Evolutionary conservation across 306 rosid genomes (phyloP), one percentile per base, ranked within the genome.

Genomic region (Betula pendula): DNA sequence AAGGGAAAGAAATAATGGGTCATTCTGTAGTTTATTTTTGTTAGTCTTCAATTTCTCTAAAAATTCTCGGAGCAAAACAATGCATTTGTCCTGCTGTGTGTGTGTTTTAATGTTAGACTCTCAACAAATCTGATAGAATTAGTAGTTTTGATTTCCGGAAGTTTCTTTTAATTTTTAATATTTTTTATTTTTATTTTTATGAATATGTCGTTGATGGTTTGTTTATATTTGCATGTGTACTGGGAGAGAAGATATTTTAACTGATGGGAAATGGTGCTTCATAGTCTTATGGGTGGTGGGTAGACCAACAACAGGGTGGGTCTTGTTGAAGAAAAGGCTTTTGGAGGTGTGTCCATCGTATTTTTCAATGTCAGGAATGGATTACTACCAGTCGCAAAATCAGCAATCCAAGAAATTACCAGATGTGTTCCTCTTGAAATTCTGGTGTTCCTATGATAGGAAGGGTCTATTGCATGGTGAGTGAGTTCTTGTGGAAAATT

Each of bases 231-330:
- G 42, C 40, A 53, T 2, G 1, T 47, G 12, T 66, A 70, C 11
- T 40, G 68, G 29, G 31, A 56, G 47, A 45, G 77, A 53, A 89
- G 93, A 89, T 80, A 44, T 71, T 56, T 73, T 79, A 16, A 89
- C 93, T 33, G 89, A 89, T 74, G 93, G 90, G 62, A 89, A 82
- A 53, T 89, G 93, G 90, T 89, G 93, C 86, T 89, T 80, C 80
- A 0, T 84, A 60, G 86, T 89, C 43, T 83, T 86, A 8, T 86
- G 90, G 90, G 93, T 89, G 70, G 76, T 78, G 74, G 93, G 84
- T 7, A 87, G 79, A 55, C 74, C 86, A 59, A 75, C 65, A 47
- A 86, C 90, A 8, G 74, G 84, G 58, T 89, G 93, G 93, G 56
- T 58, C 71, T 80, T 89, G 74, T 67, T 89, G 90, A 79, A 78